Evolutionary conservation across 1,284 basidiomycete species (phyloP), one percentile per base, ranked within the genome.

Genomic region (Ganoderma multipileum): DNA sequence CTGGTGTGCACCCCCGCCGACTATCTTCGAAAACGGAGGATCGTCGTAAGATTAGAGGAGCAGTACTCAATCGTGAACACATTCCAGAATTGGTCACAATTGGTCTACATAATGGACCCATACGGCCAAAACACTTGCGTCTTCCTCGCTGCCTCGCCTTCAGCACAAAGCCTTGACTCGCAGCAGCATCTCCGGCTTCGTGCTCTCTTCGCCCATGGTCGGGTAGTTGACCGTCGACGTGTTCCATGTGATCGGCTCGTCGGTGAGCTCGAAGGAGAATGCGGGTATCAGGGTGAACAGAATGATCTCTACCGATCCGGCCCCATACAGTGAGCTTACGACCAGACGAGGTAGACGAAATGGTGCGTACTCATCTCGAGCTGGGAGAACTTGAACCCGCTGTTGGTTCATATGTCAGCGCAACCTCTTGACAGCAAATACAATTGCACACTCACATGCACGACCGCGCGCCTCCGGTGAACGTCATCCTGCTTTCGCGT

Each of bases 241-340:
- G 61, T 76, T 76, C 74, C 75, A 76, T 2, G 54, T 52, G 42
- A 76, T 75, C 20, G 68, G 68, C 63, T 69, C 68, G 36, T 72
- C 68, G 1, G 69, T 42, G 0, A 65, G 42, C 20, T 55, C 41
- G 62, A 72, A 72, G 1, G 28, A 61, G 57, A 72, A 72, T 7
- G 26, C 57, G 23, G 64, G 42, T 33, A 72, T 12, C 30, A 72
- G 63, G 12, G 67, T 54, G 9, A 65, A 57, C 18, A 72, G 47
- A 9, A 72, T 63, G 33, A 69, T 60, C 69, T 72, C 71, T 72
- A 57, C 11, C 14, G 18, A 1, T 12, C 11, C 18, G 30, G 26
- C 5, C 8, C 2, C 5, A 38, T 2, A 11, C 8, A 2, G 23
- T 26, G 8, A 47, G 8, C 7, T 14, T 12, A 14, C 23, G 47